phyloP scores from a whole-genome alignment of 2,329 filamentous ascomycete genomes.

The Cryphonectria nitschkei region DNA sequence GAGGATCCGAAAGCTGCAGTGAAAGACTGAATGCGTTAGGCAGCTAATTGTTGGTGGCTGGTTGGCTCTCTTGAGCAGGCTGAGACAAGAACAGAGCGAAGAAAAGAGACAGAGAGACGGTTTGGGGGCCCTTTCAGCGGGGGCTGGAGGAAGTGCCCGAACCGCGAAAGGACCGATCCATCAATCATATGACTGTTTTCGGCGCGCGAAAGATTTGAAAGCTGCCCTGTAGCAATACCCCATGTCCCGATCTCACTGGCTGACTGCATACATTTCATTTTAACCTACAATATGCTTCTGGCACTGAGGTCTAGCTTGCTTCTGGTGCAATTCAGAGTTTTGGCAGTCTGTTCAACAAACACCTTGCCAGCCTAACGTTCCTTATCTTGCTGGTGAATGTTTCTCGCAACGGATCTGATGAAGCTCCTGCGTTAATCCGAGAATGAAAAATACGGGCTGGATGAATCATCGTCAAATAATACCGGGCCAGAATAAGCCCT shows the following conservation, averaged over 20 bases:
- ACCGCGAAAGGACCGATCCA: neutral
- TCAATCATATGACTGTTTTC: neutral
- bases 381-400: no score
- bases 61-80: neutral
- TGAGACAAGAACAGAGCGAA: neutral
- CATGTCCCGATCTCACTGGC: neutral
- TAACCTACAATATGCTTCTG: neutral
- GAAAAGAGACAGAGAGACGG: no score
- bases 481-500: no score
- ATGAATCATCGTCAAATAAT: no score
- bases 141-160: neutral
- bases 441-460: no score
- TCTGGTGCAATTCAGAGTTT: no score
- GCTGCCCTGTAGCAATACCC: neutral
- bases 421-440: no score
- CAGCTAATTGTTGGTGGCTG: neutral
- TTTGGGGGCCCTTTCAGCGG: neutral
- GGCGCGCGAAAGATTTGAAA: neutral
- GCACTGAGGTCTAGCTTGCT: neutral
- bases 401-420: no score
- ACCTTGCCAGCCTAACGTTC: no score
- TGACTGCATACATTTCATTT: neutral
- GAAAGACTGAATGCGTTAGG: neutral
- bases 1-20: slow-evolving; percentile 8
- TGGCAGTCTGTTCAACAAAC: no score